phyloP scores from a whole-genome alignment of 139 green algal genomes.

The Chlamydomonas urium region DNA sequence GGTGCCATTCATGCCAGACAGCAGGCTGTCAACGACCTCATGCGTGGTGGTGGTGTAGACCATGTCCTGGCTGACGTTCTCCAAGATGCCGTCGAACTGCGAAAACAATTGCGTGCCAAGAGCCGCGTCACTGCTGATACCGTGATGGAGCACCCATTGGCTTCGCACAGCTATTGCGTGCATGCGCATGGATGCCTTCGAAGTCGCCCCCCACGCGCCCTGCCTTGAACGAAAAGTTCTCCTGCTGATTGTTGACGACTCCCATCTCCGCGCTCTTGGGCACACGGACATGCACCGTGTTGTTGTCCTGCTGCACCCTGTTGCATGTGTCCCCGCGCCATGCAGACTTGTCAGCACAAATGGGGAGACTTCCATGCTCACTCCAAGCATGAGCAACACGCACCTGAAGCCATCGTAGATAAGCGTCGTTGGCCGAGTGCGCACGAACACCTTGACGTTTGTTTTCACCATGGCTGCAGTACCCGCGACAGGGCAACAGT shows the following conservation, averaged over 20 bases:
- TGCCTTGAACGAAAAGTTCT: constrained; percentile 63
- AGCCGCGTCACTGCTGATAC: background rate
- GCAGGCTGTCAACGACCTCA: constrained; percentile 61
- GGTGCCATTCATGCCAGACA: constrained; percentile 62
- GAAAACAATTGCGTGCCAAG: background rate
- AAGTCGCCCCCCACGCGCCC: background rate
- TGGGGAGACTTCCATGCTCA: background rate
- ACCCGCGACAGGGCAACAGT: no score
- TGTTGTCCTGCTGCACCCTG: constrained; percentile 40
- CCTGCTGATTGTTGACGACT: constrained; percentile 61
- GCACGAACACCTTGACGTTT: constrained; percentile 50
- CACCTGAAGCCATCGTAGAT: constrained; percentile 47
- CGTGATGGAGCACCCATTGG: background rate
- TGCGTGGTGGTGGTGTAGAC: constrained; percentile 47
- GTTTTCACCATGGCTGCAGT: constrained; percentile 25
- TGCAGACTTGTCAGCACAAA: background rate
- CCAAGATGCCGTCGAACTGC: constrained; percentile 65
- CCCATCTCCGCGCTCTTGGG: constrained; percentile 50
- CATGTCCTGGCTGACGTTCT: constrained; percentile 64
- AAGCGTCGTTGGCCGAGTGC: constrained; percentile 40
- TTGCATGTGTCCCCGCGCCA: background rate
- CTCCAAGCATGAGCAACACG: background rate
- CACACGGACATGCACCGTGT: constrained; percentile 34
- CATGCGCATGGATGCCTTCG: background rate
- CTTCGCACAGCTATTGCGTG: background rate